Conservation (phyloP, 805 yeast genomes). For the Millerago galiae region DNA sequence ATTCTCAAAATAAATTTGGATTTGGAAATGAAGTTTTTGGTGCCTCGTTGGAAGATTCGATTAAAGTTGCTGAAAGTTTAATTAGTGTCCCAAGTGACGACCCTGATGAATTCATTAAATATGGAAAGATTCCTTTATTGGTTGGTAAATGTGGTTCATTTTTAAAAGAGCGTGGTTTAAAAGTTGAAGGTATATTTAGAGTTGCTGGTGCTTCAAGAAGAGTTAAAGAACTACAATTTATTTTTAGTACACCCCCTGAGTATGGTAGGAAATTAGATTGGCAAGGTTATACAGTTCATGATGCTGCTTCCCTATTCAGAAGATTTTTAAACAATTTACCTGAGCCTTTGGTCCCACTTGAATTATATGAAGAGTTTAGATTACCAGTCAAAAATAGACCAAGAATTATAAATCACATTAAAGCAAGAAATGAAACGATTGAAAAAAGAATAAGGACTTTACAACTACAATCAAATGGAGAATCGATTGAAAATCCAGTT, state of each 20-base stretch:
- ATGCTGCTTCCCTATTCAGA: conserved; percentile 86
- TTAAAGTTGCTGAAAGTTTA: conserved; percentile 69
- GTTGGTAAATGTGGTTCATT: conserved; percentile 95
- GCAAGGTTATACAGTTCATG: conserved; percentile 95
- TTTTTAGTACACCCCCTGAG: conserved; percentile 82
- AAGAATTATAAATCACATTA: conserved; percentile 59
- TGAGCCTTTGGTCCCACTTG: conserved; percentile 84
- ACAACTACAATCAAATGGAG: conserved; percentile 5
- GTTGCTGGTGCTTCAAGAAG: conserved; percentile 89
- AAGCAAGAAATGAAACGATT: conserved; percentile 43
- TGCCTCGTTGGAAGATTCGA: conserved; percentile 63
- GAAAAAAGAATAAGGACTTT: conserved; percentile 30
- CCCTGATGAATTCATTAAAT: conserved; percentile 59
- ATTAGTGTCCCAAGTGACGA: conserved; percentile 56
- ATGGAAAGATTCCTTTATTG: conserved; percentile 85
- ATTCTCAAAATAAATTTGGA: conserved; percentile 27
- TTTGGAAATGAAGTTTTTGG: conserved; percentile 62
- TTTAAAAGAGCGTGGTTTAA: conserved; percentile 69
- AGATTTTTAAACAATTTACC: conserved; percentile 82
- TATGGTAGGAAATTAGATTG: conserved; percentile 81
- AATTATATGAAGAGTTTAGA: conserved; percentile 70
- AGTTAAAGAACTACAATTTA: conserved; percentile 74
- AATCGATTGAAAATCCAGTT: conserved; percentile 3
- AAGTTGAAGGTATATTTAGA: conserved; percentile 86
- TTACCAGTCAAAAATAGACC: conserved; percentile 63